Percentiles rank a stretch among this genome's conserved stretches.
Conservation (phyloP, 192 early-diverging fungal species). For the Gamsiella multidivaricata region DNA sequence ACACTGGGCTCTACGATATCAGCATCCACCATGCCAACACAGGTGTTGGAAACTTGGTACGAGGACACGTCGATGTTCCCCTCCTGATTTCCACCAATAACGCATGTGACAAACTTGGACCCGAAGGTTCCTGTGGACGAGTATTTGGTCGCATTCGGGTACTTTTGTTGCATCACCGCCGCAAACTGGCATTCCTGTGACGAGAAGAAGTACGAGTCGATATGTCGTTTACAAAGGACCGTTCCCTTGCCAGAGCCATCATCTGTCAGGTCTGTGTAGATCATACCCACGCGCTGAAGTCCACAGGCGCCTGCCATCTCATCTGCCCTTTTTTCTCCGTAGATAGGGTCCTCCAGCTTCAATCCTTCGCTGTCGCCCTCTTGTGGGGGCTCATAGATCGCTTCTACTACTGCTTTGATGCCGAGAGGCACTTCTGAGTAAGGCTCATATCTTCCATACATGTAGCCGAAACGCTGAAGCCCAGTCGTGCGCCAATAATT, state of each 20-base stretch:
- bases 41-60: constrained; percentile 94
- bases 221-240: constrained; percentile 90
- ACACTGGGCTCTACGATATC: constrained; percentile 91
- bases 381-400: constrained; percentile 95
- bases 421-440: constrained; percentile 94
- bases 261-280: constrained; percentile 93
- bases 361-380: constrained; percentile 80
- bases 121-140: constrained; percentile 84
- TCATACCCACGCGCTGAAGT: constrained; percentile 82
- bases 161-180: constrained; percentile 82
- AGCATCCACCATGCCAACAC: constrained; percentile 90
- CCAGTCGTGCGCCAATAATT: constrained; percentile 89
- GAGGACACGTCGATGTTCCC: constrained; percentile 85
- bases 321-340: constrained; percentile 69
- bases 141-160: constrained; percentile 79
- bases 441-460: constrained; percentile 92
- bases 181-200: constrained; percentile 90
- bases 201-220: constrained; percentile 92
- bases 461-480: constrained; percentile 91
- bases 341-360: constrained; percentile 65
- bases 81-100: constrained; percentile 90
- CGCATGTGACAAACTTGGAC: constrained; percentile 94
- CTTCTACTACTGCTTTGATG: constrained; percentile 94
- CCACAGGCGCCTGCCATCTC: constrained; percentile 75
- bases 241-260: constrained; percentile 81